Conservation (phyloP, 306 rosid species). For the Casuarina glauca region DNA sequence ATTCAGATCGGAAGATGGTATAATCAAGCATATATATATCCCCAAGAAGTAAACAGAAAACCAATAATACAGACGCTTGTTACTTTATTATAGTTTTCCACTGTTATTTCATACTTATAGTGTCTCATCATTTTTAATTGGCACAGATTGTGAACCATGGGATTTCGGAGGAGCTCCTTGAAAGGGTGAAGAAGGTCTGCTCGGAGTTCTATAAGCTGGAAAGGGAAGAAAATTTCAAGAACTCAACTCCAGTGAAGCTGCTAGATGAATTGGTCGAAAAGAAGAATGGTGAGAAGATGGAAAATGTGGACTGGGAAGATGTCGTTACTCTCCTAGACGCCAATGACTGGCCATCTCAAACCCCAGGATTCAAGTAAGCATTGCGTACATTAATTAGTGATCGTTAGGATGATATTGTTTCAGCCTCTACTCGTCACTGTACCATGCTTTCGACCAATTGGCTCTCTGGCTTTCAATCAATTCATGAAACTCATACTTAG, state of each 20-base stretch:
- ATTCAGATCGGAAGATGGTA: no score
- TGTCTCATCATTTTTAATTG: conserved; percentile 2
- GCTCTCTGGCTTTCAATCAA: no score
- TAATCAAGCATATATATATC: no score
- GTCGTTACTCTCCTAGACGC: conserved; percentile 75
- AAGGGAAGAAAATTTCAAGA: conserved; percentile 79
- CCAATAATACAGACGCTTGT: no score
- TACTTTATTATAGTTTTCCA: no score
- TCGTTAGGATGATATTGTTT: no score
- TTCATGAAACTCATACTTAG: no score
- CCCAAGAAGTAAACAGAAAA: no score
- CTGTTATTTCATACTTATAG: not conserved
- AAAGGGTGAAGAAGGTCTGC: conserved; percentile 81
- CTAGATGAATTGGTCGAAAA: conserved; percentile 51
- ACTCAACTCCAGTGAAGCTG: conserved; percentile 49
- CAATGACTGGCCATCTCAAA: conserved; percentile 70
- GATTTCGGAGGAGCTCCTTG: conserved; percentile 79
- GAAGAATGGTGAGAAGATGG: conserved; percentile 49
- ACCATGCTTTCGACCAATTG: no score
- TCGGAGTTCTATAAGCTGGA: conserved; percentile 66
- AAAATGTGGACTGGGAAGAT: conserved; percentile 91
- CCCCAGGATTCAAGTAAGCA: conserved; percentile 77
- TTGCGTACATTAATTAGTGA: not conserved
- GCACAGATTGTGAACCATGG: conserved; percentile 95
- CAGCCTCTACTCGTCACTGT: no score